These are phyloP conservation scores for Fagopyrum homotropicum DNA, from an alignment of 148 eudicot species.

Conservation along the genomic window DNA sequence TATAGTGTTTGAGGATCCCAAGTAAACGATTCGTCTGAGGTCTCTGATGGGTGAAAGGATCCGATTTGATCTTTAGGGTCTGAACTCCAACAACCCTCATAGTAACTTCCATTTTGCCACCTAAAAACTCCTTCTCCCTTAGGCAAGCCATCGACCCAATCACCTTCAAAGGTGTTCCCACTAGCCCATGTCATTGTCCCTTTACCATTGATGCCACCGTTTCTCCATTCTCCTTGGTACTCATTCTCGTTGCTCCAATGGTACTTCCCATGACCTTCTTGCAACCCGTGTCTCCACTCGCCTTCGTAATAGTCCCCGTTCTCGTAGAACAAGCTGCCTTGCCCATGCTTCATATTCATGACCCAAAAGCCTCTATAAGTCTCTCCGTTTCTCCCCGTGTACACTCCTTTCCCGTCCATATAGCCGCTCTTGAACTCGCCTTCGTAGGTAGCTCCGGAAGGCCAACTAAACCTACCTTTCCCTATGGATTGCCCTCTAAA, in stretches of 20 bases:
- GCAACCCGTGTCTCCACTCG: slow-evolving; percentile 75
- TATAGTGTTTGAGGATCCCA: slow-evolving; percentile 76
- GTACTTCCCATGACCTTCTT: slow-evolving; percentile 76
- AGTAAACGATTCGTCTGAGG: slow-evolving; percentile 12
- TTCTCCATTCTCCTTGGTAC: slow-evolving; percentile 68
- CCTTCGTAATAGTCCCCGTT: slow-evolving; percentile 78
- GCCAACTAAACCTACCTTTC: slow-evolving; percentile 83
- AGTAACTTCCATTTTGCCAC: slow-evolving; percentile 58
- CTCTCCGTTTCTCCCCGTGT: slow-evolving; percentile 50
- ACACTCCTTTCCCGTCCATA: slow-evolving; percentile 84
- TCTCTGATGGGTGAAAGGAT: slow-evolving; percentile 31
- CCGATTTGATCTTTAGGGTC: slow-evolving; percentile 51
- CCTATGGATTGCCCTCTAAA: slow-evolving; percentile 78
- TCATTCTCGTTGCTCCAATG: slow-evolving; percentile 63
- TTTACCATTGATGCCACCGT: slow-evolving; percentile 53
- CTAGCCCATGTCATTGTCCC: slow-evolving; percentile 62
- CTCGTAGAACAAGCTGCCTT: slow-evolving; percentile 45
- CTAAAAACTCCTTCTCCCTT: slow-evolving; percentile 62
- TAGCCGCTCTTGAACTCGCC: slow-evolving; percentile 91
- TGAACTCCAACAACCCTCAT: slow-evolving; percentile 70
- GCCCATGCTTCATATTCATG: slow-evolving; percentile 83
- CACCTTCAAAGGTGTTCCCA: slow-evolving; percentile 64
- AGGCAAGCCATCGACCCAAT: slow-evolving; percentile 77
- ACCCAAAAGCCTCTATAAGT: slow-evolving; percentile 67
- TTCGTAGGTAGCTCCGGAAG: slow-evolving; percentile 77